A percentile compares a stretch with the other conserved stretches of the same genome.
Evolutionary conservation across 148 eudicot species (phyloP).

Genomic region (Drosera capensis): DNA sequence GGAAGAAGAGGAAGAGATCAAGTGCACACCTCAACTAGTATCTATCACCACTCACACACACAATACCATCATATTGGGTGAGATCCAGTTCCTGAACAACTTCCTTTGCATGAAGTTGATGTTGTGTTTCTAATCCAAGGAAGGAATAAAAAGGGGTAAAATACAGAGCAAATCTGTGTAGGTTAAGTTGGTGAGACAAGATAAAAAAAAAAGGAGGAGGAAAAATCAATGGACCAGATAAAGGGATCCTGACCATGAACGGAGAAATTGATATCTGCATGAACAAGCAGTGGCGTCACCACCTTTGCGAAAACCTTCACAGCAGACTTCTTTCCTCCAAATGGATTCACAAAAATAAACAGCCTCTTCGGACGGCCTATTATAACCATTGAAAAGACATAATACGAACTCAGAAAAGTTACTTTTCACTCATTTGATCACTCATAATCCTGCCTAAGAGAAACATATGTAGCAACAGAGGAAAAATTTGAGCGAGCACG

Average conservation of each 20-base stretch:
- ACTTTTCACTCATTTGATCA: neutral
- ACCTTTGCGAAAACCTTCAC: constrained; percentile 33
- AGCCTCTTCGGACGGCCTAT: constrained; percentile 76
- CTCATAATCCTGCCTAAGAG: neutral
- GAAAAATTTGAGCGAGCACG: no score
- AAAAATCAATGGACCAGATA: neutral
- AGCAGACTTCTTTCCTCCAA: constrained; percentile 72
- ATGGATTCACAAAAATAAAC: constrained; percentile 70
- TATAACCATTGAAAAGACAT: constrained; percentile 3
- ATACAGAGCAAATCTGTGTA: neutral
- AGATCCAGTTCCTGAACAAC: constrained; percentile 55
- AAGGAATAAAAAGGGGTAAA: neutral
- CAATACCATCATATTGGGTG: constrained; percentile 63
- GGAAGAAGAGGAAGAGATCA: neutral
- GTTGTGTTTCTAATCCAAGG: constrained; percentile 53
- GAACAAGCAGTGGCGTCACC: constrained; percentile 72
- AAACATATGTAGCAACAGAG: no score
- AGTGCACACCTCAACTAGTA: constrained; percentile 64
- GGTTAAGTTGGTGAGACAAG: neutral
- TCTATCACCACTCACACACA: constrained; percentile 92
- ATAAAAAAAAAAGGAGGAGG: neutral
- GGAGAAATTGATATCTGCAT: constrained; percentile 54
- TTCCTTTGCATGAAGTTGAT: constrained; percentile 82
- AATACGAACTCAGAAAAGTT: neutral
- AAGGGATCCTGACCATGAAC: constrained; percentile 37